A percentile compares a stretch with the other conserved stretches of the same genome.
Evolutionary conservation across 2,329 filamentous ascomycete genomes (phyloP).

Genomic region (Scedosporium aurantiacum): DNA sequence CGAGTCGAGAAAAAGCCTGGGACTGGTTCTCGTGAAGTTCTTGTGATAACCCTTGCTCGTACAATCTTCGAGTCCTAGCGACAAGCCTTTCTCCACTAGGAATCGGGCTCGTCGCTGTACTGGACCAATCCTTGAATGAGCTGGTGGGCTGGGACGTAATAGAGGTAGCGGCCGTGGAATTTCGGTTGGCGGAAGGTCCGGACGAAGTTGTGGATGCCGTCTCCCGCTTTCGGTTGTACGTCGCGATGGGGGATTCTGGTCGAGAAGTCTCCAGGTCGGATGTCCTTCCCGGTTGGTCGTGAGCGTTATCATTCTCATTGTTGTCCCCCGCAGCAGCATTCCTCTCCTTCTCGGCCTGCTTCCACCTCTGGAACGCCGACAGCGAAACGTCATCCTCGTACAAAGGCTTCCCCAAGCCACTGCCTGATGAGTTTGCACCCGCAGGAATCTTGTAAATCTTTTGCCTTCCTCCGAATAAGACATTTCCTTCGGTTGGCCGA

Average conservation of each 20-base stretch:
- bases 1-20: slow-evolving; percentile 66
- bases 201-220: slow-evolving; percentile 79
- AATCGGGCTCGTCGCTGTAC: slow-evolving; percentile 1
- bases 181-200: slow-evolving; percentile 53
- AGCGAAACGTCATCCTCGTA: slow-evolving; percentile 81
- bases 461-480: slow-evolving; percentile 86
- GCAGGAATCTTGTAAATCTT: slow-evolving; percentile 82
- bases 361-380: slow-evolving; percentile 74
- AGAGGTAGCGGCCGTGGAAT: slow-evolving; percentile 82
- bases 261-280: slow-evolving; percentile 16
- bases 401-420: slow-evolving; percentile 53
- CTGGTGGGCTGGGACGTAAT: slow-evolving; percentile 58
- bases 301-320: slow-evolving; percentile 25
- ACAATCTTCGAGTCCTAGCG: slow-evolving; percentile 63
- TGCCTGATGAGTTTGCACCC: slow-evolving; percentile 28
- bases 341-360: slow-evolving; percentile 49
- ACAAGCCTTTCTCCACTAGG: slow-evolving; percentile 28
- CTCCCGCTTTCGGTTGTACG: slow-evolving; percentile 65
- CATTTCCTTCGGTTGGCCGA: slow-evolving; percentile 80
- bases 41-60: slow-evolving; percentile 72
- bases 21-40: slow-evolving; percentile 72
- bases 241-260: slow-evolving; percentile 33
- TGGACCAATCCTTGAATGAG: slow-evolving; percentile 28
- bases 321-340: slow-evolving; percentile 15
- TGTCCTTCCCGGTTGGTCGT: not conserved